Base-by-base conservation (phyloP, 148 eudicot genomes). In the Dianthus caryophyllus region DNA sequence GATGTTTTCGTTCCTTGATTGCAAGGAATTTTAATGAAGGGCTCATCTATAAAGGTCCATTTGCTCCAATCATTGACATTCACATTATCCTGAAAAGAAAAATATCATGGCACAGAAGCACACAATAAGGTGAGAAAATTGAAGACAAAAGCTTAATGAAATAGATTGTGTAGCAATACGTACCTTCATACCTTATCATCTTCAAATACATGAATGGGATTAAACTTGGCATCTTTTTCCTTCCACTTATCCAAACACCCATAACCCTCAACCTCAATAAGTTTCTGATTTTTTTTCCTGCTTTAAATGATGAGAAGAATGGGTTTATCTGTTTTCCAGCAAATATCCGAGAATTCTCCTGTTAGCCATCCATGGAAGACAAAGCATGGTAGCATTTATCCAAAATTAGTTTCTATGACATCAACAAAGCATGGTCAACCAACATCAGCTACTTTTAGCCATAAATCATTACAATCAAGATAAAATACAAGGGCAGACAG, bases 291-390 rank as follows among this genome's bases (percentile, higher is more conserved):
- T 75, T 72, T 82, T 79, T 94, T 29, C 77, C 83, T 68, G 59
- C 71, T 84, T 86, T 88, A 76, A 73, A 44, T 31, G 84, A 79
- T 33, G 86, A 80, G 72, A 94, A 94, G 79, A 94, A 94, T 38
- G 98, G 98, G 76, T 94, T 97, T 44, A 94, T 54, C 80, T 90
- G 84, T 65, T 78, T 88, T 77, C 97, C 98, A 31, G 83, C 81
- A 85, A 79, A 94, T 69, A 88, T 72, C 24, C 92, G 96, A 57
- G 90, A 85, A 76, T 90, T 84, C 79, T 94, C 98, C 98, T 94
- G 58, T 10, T 20, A 52, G 53, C 9, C 53, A 12, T 39, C 26
- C 39, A 33, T 49, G 20, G 31, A 9, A 59, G 30, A 41, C 16
- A 17, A 61, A 1, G 17, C 55, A 60, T 17, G 2, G 26, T 43